These are phyloP conservation scores for Rhizophora apiculata DNA, from an alignment of 345 rosid genomes.

Conservation along the genomic window DNA sequence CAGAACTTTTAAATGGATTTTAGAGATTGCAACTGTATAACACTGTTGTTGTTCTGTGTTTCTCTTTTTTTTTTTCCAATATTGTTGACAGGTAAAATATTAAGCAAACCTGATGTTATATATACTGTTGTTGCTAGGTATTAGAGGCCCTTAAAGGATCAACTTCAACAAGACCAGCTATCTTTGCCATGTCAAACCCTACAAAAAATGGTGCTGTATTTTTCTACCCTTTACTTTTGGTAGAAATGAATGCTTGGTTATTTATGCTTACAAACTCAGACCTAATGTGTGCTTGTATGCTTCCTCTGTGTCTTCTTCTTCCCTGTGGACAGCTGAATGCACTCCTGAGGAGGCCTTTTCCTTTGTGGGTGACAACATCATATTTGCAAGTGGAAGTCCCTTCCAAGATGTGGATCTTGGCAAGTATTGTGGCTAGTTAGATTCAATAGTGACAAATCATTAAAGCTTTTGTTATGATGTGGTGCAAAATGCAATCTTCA, in stretches of 20 bases:
- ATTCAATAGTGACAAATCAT: not conserved
- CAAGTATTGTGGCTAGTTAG: constrained; percentile 28
- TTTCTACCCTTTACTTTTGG: constrained; percentile 2
- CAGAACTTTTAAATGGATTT: too few species aligned
- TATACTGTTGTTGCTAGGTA: constrained; percentile 50
- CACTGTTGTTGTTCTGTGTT: not conserved
- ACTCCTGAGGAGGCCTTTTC: constrained; percentile 93
- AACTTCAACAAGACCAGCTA: constrained; percentile 93
- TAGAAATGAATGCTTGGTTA: not conserved
- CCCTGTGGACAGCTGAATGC: constrained; percentile 69
- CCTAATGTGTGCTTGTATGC: not conserved
- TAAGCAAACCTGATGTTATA: constrained; percentile 9
- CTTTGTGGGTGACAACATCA: constrained; percentile 78
- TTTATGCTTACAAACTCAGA: not conserved
- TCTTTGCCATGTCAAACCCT: constrained; percentile 99
- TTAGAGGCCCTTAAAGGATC: constrained; percentile 92
- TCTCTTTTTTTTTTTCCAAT: not conserved
- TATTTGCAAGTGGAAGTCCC: constrained; percentile 98
- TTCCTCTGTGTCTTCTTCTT: constrained; percentile 3
- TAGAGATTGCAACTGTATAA: too few species aligned
- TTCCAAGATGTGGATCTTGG: constrained; percentile 84
- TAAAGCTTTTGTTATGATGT: not conserved
- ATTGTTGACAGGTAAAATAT: too few species aligned
- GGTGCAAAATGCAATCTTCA: not conserved
- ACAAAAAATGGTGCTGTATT: constrained; percentile 68